phyloP scores from a whole-genome alignment of 768 basidiomycete species.

The Asterophora parasitica region DNA sequence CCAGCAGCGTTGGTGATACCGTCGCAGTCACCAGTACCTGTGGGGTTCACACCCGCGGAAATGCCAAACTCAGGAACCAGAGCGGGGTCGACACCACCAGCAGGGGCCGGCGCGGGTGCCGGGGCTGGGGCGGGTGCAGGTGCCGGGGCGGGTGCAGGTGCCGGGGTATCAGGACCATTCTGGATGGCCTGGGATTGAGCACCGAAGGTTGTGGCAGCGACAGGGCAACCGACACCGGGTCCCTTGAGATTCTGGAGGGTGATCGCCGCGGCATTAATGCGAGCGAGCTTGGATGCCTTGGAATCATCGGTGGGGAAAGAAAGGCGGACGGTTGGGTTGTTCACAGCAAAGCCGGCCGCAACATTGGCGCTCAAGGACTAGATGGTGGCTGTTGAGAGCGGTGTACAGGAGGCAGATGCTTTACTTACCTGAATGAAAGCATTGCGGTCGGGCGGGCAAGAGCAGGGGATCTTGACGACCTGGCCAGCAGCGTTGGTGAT shows the following conservation, averaged over 20 bases:
- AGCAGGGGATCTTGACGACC: constrained; percentile 58
- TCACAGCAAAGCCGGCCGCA: constrained; percentile 55
- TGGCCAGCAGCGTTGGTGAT: constrained; percentile 51
- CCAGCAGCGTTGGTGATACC: constrained; percentile 57
- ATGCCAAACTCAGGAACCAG: constrained; percentile 62
- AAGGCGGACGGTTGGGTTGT: constrained; percentile 56
- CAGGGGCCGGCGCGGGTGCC: too few species aligned
- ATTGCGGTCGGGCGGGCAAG: constrained; percentile 54
- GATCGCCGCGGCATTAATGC: constrained; percentile 54
- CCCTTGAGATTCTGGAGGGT: constrained; percentile 74
- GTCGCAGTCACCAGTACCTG: constrained; percentile 57
- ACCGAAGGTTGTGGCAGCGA: constrained; percentile 56
- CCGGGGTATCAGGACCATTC: constrained; percentile 19
- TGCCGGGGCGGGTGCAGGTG: constrained; percentile 16
- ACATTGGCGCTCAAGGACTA: constrained; percentile 50
- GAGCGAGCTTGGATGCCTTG: constrained; percentile 44
- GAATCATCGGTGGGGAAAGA: constrained; percentile 62
- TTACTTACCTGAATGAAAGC: constrained; percentile 46
- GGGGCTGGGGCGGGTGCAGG: not conserved
- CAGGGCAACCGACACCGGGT: constrained; percentile 64
- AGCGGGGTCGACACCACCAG: constrained; percentile 30
- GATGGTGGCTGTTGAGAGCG: not conserved
- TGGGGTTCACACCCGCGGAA: constrained; percentile 52
- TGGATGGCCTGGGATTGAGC: constrained; percentile 36
- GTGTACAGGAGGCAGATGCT: not conserved